Base-by-base conservation (phyloP, 2,329 filamentous ascomycete genomes). In the Stagonosporopsis vannaccii region DNA sequence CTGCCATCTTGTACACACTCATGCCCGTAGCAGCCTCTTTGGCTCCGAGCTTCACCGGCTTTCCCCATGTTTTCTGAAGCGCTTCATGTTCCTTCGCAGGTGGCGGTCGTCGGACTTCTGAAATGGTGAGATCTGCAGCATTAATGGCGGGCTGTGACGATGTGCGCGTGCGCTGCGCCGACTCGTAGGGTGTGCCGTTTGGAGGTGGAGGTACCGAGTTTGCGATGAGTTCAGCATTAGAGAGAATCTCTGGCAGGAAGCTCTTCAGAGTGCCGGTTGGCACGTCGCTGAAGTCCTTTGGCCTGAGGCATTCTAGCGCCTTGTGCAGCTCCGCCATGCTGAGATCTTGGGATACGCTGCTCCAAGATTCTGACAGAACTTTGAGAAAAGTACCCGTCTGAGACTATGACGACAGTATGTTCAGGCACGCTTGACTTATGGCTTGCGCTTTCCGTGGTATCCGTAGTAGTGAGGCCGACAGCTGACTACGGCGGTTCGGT, bases 31-130 rank as follows among this genome's bases (percentile, higher is more conserved):
- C 90, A 68, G 96, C 95, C 19, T 93, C 88, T 63, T 83, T 87
- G 3, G 84, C 76, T 37, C 83, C 86, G 51, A 91, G 77, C 76
- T 92, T 94, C 69, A 93, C 79, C 37, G 92, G 89, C 75, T 96
- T 97, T 39, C 86, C 85, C 92, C 94, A 97, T 76, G 91, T 85
- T 69, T 90, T 90, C 56, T 88, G 87, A n/a, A 97, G 78, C 19
- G 83, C 78, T 25, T 79, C 80, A 28, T 86, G 80, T n/a, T 85
- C 77, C 8, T 82, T 75, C 20, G 82, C 77, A 3, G 83, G 78
- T 2, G 82, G 78, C 32, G 76, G 74, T 45, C 79, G 75, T 47
- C 84, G 80, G 7, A 80, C 82, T 17, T 79, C 69, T 2, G 86
- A 84, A 50, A 81, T 72, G 37, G 80, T 80, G 48, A 87, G 77